phyloP scores from a whole-genome alignment of 495 filamentous ascomycete genomes.

The Lepidopterella palustris region DNA sequence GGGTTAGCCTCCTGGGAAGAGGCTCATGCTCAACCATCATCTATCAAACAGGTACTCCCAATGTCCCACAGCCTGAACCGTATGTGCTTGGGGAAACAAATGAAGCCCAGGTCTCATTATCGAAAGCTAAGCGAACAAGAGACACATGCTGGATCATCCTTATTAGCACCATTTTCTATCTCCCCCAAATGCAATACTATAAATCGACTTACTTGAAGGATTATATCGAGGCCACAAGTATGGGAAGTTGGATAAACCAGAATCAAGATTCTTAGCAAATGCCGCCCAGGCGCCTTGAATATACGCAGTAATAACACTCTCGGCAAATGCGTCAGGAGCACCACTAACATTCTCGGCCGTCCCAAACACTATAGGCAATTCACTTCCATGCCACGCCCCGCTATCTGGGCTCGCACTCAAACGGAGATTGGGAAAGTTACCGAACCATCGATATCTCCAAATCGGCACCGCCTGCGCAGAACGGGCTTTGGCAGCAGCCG shows the following conservation, averaged over 20 bases:
- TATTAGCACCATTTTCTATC: background rate
- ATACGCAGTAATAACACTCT: background rate
- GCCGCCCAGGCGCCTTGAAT: constrained; percentile 7
- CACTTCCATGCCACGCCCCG: constrained; percentile 6
- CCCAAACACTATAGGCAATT: background rate
- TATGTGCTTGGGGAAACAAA: background rate
- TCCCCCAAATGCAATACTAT: background rate
- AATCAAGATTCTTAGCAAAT: constrained; percentile 5
- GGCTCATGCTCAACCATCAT: too few species aligned
- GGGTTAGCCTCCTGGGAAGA: too few species aligned
- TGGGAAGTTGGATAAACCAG: background rate
- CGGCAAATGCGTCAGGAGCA: background rate
- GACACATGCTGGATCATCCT: background rate
- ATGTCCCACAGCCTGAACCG: background rate
- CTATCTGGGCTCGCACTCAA: background rate
- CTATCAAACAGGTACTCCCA: too few species aligned
- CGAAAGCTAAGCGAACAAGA: background rate
- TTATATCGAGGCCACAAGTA: background rate
- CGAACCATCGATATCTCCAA: constrained; percentile 5
- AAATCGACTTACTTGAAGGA: background rate
- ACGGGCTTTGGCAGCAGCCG: background rate
- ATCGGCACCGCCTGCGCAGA: background rate
- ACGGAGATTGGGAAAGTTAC: background rate
- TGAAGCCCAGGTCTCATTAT: background rate
- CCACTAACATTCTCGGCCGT: background rate